phyloP scores from a whole-genome alignment of 352 stramenopile genomes.

The Phytopythium vexans region DNA sequence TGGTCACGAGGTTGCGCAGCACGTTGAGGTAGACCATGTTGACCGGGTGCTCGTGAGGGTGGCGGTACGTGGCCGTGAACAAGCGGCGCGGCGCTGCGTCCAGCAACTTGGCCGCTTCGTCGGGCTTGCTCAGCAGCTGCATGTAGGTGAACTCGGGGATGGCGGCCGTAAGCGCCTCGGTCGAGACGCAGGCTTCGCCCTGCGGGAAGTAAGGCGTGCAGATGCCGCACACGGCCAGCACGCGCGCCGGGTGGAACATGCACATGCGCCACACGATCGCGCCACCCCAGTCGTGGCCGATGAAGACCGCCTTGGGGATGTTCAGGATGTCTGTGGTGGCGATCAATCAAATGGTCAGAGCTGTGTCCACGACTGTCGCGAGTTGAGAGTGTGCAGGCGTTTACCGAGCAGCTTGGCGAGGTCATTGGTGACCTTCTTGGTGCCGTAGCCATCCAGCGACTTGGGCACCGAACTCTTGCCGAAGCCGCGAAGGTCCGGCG shows the following conservation, averaged over 20 bases:
- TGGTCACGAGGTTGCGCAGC: slow-evolving; percentile 5
- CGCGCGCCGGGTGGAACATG: slow-evolving; percentile 54
- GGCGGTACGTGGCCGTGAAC: slow-evolving; percentile 46
- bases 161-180: slow-evolving; percentile 40
- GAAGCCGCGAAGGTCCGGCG: slow-evolving; percentile 61
- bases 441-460: slow-evolving; percentile 40
- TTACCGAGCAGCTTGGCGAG: slow-evolving; percentile 45
- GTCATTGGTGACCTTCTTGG: slow-evolving; percentile 56
- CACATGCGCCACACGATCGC: slow-evolving; percentile 67
- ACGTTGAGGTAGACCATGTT: slow-evolving; percentile 8
- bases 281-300: slow-evolving; percentile 75
- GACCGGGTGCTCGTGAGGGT: slow-evolving; percentile 24
- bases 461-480: slow-evolving; percentile 47
- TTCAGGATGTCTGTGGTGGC: slow-evolving; percentile 38
- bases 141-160: slow-evolving; percentile 66
- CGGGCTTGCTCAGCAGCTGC: slow-evolving; percentile 42
- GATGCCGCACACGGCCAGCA: slow-evolving; percentile 50
- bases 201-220: slow-evolving; percentile 68
- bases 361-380: not conserved
- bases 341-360: not conserved
- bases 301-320: slow-evolving; percentile 64
- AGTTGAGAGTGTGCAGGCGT: not conserved
- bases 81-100: slow-evolving; percentile 41
- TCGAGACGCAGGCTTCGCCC: slow-evolving; percentile 24
- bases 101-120: slow-evolving; percentile 32